phyloP scores from a whole-genome alignment of 495 filamentous ascomycete species.

The Penicillium paradoxum region DNA sequence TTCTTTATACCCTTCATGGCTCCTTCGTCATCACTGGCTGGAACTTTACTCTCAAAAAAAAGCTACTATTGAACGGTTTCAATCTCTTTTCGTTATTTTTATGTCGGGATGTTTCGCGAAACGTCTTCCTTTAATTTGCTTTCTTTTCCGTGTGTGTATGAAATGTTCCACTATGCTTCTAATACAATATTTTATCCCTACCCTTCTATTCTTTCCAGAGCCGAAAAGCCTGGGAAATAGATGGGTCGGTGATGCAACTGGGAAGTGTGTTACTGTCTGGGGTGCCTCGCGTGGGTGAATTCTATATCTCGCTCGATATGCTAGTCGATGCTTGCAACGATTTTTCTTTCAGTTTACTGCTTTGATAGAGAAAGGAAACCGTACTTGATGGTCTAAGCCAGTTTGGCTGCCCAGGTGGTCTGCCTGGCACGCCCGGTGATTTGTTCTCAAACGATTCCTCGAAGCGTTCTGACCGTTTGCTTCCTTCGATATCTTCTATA shows the following conservation, averaged over 20 bases:
- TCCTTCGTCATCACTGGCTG: conserved; percentile 36
- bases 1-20: conserved; percentile 45
- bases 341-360: not conserved
- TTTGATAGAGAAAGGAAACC: not conserved
- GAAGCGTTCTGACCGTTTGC: not conserved
- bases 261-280: not conserved
- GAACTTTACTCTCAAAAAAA: conserved; percentile 23
- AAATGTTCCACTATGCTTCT: conserved; percentile 24
- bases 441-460: not conserved
- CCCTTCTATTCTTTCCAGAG: conserved; percentile 5
- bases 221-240: not conserved
- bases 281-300: not conserved
- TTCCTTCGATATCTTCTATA: not conserved
- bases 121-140: conserved; percentile 18
- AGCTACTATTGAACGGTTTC: conserved; percentile 17
- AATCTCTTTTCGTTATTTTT: conserved; percentile 10
- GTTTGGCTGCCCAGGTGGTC: conserved; percentile 4
- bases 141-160: conserved; percentile 20
- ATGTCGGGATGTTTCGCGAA: conserved; percentile 14
- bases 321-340: not conserved
- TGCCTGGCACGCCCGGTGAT: not conserved
- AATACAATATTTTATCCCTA: conserved; percentile 16
- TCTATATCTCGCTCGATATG: not conserved
- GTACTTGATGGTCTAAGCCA: not conserved
- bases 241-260: not conserved